These are phyloP conservation scores for Gonium pectorale DNA, from an alignment of 139 green algal genomes.

Conservation along the genomic window DNA sequence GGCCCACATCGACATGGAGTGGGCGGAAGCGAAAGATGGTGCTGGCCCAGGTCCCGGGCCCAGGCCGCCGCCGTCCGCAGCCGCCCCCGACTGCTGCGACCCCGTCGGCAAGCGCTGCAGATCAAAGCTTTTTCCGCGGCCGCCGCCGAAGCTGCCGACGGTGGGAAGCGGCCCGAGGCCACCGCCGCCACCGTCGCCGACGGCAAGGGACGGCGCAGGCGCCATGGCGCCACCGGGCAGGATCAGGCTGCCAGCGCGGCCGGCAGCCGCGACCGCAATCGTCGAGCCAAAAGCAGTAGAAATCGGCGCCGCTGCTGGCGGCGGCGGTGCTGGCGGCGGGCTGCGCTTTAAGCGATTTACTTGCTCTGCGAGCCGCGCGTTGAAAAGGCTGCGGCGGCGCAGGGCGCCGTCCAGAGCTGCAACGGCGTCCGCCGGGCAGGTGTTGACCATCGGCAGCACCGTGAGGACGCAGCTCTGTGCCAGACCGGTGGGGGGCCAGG, in stretches of 20 bases:
- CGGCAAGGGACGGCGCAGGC: not conserved
- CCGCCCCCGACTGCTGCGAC: no score
- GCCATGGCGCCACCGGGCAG: slow-evolving; percentile 6
- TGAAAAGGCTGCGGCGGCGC: slow-evolving; percentile 23
- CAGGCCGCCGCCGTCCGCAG: not conserved
- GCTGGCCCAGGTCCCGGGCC: no score
- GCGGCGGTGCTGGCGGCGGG: not conserved
- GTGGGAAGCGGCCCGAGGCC: no score
- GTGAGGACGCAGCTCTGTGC: slow-evolving; percentile 26
- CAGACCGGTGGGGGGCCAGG: no score
- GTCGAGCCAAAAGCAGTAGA: not conserved
- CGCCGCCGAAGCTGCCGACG: no score
- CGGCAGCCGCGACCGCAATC: not conserved
- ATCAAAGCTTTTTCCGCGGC: no score
- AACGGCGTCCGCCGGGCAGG: slow-evolving; percentile 5
- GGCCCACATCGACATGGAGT: no score
- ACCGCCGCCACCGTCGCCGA: not conserved
- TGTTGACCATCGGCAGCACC: slow-evolving; percentile 16
- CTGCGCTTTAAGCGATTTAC: slow-evolving; percentile 18
- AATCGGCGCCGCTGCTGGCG: not conserved
- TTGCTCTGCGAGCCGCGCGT: slow-evolving; percentile 31
- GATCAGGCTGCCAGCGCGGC: not conserved
- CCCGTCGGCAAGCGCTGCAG: not conserved
- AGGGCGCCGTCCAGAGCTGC: slow-evolving; percentile 7
- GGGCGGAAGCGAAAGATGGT: no score